Evolutionary conservation across 805 yeast genomes (phyloP), one percentile per base, ranked within the genome.

Genomic region (Metschnikowia cerradonensis): DNA sequence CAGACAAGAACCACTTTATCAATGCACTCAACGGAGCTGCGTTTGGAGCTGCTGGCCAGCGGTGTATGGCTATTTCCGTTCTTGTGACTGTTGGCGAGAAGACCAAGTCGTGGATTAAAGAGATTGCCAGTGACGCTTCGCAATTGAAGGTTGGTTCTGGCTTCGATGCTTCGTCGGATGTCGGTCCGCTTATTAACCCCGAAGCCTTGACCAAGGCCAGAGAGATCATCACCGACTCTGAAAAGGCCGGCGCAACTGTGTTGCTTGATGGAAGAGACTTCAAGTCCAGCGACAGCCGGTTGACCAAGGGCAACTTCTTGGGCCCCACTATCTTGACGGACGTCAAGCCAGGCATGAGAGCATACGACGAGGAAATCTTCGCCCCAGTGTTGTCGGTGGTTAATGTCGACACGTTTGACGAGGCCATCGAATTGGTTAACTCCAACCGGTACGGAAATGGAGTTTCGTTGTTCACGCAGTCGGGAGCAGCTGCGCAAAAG

Each of bases 41-140:
- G 22, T 86, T 86, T 67, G 90, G 91, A 32, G 90, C 91, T 47
- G 90, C 91, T 17, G 92, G 91, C 54, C 92, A 86, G 75, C 81
- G 90, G 64, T 86, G 92, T 70, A 82, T 86, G 87, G 88, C 89
- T 10, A 81, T 86, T 48, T 83, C 87, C 20, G 87, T 83, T 34
- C 73, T 86, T 55, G 87, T 86, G 46, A 79, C 88, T 17, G 90
- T 86, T 22, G 90, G 90, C 38, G 52, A 49, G 22, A 73, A 77
- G 53, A 75, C 87, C 54, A 76, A 76, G 62, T 78, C 77, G 54
- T 84, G 89, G 88, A 68, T 85, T 48, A 59, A 70, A 39, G 90
- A 84, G 46, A 75, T 86, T 45, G 78, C 80, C 33, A 74, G 67
- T 48, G 79, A 77, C 42, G 90, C 90, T 41, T 70, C 77, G 59